Evolutionary conservation across 257 asterid species (phyloP), one percentile per base, ranked within the genome.

Genomic region (Verbena officinalis): DNA sequence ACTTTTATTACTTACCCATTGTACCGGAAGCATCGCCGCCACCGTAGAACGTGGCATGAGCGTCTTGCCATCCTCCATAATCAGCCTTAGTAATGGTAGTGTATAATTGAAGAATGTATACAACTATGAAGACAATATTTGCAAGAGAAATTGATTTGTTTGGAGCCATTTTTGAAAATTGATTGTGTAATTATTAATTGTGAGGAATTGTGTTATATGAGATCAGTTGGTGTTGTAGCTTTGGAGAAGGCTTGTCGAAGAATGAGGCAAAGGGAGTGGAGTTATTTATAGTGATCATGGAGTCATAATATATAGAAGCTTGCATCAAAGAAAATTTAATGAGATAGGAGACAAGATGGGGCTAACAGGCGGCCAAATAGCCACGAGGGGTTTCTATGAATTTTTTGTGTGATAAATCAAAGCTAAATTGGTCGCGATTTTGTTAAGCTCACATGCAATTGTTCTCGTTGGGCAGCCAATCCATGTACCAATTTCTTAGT

Each of bases 1-100:
- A n/a, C n/a, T n/a, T n/a, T n/a, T n/a, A n/a, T n/a, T n/a, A 40
- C 73, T 1, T 72, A 82, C 88, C 85, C 76, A 77, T 79, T 0
- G 88, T 82, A 2, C 85, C 85, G 0, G 88, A 69, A 62, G 88
- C 88, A 27, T 83, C 85, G 9, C 71, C 77, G 1, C 85, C 83
- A 5, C 85, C 85, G 5, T 83, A 83, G 64, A 83, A 83, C 5
- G 83, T 79, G 63, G 88, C 85, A 49, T 83, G 85, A 21, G 75
- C 85, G 6, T 59, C 44, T 39, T 75, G 63, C 87, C 84, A 81
- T 5, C 82, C 87, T 10, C 78, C 84, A 14, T 55, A 55, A 27
- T 38, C 76, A 34, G 71, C 76, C 21, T 5, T 55, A 10, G 55
- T 66, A 64, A 15, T 9, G 8, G 4, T 36, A 36, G 40, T 36